Evolutionary conservation across 176 grass and related monocot species (phyloP).

Genomic region (Eleusine coracana): DNA sequence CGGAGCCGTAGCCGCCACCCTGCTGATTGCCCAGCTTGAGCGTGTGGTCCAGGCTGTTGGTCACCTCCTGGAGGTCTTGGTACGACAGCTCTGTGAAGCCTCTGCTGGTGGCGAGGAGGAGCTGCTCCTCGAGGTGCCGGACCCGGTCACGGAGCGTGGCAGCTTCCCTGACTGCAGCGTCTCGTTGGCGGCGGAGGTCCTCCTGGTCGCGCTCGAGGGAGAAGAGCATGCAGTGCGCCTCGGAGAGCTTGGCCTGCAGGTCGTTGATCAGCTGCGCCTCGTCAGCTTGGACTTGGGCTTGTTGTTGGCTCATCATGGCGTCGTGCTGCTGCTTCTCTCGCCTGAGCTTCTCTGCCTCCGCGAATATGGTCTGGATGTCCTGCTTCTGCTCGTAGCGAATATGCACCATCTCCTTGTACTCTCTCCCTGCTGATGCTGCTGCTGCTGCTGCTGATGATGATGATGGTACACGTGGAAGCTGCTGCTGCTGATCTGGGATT

Average conservation of each 20-base stretch:
- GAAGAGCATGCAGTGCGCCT: constrained; percentile 24
- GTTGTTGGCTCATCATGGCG: background rate
- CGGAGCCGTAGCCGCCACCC: background rate
- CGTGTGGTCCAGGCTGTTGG: background rate
- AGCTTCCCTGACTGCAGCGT: background rate
- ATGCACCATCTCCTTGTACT: background rate
- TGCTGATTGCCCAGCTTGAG: background rate
- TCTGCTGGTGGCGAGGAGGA: background rate
- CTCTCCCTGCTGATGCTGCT: background rate
- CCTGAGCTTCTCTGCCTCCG: background rate
- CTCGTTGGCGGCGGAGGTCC: constrained; percentile 1
- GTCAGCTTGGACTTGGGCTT: background rate
- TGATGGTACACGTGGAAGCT: background rate
- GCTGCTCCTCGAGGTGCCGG: background rate
- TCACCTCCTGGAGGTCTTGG: background rate
- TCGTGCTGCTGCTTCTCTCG: background rate
- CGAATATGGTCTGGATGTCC: constrained; percentile 19
- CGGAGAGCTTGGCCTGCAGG: constrained; percentile 23
- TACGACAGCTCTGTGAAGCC: background rate
- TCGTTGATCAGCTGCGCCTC: background rate
- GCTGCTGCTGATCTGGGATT: background rate
- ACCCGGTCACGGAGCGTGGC: background rate
- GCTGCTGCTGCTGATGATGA: background rate
- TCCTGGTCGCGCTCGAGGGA: constrained; percentile 19
- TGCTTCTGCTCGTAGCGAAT: background rate